These are phyloP conservation scores for Neurospora sp. DNA, from an alignment of 495 filamentous ascomycete genomes.

Conservation along the genomic window DNA sequence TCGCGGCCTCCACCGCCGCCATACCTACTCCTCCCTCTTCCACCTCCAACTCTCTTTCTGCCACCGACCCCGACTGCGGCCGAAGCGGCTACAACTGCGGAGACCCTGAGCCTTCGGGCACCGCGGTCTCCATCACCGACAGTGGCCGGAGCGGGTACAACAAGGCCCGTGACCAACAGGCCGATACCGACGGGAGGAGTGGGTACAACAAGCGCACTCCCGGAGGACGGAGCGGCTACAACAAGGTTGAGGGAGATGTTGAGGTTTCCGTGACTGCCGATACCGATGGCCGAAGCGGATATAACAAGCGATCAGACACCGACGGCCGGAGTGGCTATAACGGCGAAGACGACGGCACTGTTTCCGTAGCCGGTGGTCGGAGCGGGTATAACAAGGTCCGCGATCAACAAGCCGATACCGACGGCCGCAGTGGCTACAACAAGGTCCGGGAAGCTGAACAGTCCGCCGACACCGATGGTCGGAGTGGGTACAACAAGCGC, in stretches of 20 bases:
- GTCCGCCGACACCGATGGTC: not conserved
- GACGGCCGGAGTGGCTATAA: not conserved
- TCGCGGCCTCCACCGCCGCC: not conserved
- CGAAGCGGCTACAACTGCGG: not conserved
- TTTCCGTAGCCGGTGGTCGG: not conserved
- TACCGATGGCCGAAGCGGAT: not conserved
- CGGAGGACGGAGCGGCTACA: not conserved
- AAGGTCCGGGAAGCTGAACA: not conserved
- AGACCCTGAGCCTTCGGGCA: not conserved
- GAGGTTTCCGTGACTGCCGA: not conserved
- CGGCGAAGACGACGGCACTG: not conserved
- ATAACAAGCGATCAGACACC: not conserved
- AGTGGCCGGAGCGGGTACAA: not conserved
- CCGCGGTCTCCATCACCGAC: not conserved
- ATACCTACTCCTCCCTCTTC: not conserved
- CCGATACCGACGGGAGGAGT: not conserved
- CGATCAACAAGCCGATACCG: too few relatives aligned
- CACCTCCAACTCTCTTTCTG: not conserved
- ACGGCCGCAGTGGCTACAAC: too few relatives aligned
- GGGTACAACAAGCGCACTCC: not conserved
- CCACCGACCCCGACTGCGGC: not conserved
- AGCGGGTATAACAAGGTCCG: too few relatives aligned
- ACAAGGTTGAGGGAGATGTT: not conserved
- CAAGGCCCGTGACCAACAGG: not conserved
- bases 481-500: not conserved